phyloP scores from a whole-genome alignment of 148 eudicot genomes.

The Persicaria maculosa region DNA sequence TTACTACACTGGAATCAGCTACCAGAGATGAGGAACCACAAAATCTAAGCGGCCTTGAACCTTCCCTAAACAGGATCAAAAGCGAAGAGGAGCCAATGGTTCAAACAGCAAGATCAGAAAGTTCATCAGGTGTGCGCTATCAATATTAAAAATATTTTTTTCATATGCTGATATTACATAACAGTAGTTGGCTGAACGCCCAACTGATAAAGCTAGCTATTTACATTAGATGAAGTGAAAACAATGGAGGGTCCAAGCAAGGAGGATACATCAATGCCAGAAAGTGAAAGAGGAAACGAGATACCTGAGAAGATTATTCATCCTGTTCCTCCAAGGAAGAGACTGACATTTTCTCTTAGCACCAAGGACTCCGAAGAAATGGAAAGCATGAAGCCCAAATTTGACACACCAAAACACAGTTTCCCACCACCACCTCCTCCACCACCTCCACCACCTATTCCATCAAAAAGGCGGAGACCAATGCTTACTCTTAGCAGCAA shows the following conservation, averaged over 20 bases:
- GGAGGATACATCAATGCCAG: not conserved
- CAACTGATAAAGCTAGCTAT: constrained; percentile 12
- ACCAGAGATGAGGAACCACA: not conserved
- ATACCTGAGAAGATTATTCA: constrained; percentile 36
- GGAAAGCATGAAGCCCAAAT: constrained; percentile 19
- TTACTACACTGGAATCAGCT: not conserved
- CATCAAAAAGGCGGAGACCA: constrained; percentile 25
- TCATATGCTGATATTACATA: not conserved
- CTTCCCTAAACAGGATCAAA: not conserved
- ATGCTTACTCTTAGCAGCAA: not conserved
- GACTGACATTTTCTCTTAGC: not conserved
- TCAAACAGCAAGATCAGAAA: not conserved
- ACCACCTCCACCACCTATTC: constrained; percentile 22
- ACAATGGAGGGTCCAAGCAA: not conserved
- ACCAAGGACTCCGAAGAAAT: constrained; percentile 4
- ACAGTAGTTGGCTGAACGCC: not conserved
- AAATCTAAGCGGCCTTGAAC: not conserved
- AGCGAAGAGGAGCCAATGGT: not conserved
- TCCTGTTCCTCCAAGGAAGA: constrained; percentile 24
- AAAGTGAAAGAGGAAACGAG: not conserved
- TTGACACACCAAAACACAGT: constrained; percentile 18
- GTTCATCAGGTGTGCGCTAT: not conserved
- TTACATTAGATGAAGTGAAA: constrained; percentile 6
- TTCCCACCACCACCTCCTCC: constrained; percentile 25
- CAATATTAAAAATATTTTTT: not conserved